A percentile compares a stretch with the other conserved stretches of the same genome.
phyloP scores from a whole-genome alignment of 768 basidiomycete species.

The Boletus vinaceobasis region DNA sequence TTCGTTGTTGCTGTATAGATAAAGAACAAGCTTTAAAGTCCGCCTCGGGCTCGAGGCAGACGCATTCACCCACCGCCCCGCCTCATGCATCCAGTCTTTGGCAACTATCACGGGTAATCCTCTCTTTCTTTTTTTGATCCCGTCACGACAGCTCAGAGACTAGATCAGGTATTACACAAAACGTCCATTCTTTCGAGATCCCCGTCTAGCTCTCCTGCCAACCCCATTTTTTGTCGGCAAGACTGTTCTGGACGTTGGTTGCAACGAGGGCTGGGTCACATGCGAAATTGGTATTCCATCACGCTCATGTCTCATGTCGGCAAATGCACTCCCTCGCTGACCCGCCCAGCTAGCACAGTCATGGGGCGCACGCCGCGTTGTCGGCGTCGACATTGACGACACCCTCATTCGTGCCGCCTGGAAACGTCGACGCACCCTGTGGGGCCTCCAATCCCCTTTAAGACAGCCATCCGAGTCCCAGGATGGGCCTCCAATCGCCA shows the following conservation, averaged over 20 bases:
- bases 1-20: neutral
- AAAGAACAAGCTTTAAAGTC: neutral
- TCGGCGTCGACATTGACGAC: constrained; percentile 85
- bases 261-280: constrained; percentile 83
- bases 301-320: neutral
- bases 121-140: no score
- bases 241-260: constrained; percentile 77
- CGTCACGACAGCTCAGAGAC: neutral
- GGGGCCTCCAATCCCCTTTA: constrained; percentile 57
- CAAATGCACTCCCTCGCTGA: neutral
- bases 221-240: constrained; percentile 48
- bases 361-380: constrained; percentile 58
- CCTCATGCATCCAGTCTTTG: constrained; percentile 39
- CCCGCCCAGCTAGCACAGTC: constrained; percentile 50
- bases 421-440: constrained; percentile 63
- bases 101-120: constrained; percentile 55
- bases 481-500: neutral
- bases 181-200: constrained; percentile 57
- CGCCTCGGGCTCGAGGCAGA: neutral
- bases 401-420: constrained; percentile 72
- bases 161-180: constrained; percentile 69
- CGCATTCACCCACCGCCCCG: neutral
- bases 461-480: neutral
- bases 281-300: constrained; percentile 65
- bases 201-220: constrained; percentile 63